These are phyloP conservation scores for Thalia dealbata DNA, from an alignment of 176 grass and related monocot genomes.

Conservation along the genomic window DNA sequence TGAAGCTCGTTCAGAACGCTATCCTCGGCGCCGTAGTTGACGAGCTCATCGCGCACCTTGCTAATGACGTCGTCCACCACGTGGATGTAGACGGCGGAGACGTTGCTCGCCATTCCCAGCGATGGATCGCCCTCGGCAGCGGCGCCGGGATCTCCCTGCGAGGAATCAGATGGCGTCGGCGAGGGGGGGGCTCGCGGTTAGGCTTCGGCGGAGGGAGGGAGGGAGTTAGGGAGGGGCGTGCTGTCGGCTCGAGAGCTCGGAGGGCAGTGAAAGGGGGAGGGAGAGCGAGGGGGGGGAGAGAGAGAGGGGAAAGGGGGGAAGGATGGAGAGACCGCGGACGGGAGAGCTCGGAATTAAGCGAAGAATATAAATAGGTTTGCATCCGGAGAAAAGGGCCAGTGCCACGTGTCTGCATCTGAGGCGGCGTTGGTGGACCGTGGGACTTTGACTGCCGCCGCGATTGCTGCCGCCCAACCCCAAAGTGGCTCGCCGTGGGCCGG, in stretches of 20 bases:
- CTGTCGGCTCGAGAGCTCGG: constrained; percentile 4
- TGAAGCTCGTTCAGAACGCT: constrained; percentile 81
- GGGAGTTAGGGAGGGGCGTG: too few species aligned
- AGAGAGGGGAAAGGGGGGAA: too few species aligned
- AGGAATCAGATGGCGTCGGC: not conserved
- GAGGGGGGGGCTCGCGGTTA: not conserved
- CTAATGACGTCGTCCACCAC: constrained; percentile 84
- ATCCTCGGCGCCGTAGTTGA: constrained; percentile 70
- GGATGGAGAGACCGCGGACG: constrained; percentile 21
- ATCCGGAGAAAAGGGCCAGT: constrained; percentile 37
- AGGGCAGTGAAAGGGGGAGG: not conserved
- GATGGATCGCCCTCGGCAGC: constrained; percentile 7
- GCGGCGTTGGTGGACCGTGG: not conserved
- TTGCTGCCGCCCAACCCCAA: not conserved
- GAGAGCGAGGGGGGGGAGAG: constrained; percentile 6
- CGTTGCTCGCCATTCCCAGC: constrained; percentile 54
- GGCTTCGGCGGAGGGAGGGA: not conserved
- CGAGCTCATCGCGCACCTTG: constrained; percentile 86
- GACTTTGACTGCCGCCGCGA: not conserved
- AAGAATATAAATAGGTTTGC: constrained; percentile 98
- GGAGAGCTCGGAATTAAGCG: constrained; percentile 42
- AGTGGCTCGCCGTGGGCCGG: not conserved
- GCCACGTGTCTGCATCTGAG: constrained; percentile 36
- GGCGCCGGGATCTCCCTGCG: not conserved
- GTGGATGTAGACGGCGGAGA: constrained; percentile 78